phyloP scores from a whole-genome alignment of 805 yeast species.

The Danielia oregonensis region DNA sequence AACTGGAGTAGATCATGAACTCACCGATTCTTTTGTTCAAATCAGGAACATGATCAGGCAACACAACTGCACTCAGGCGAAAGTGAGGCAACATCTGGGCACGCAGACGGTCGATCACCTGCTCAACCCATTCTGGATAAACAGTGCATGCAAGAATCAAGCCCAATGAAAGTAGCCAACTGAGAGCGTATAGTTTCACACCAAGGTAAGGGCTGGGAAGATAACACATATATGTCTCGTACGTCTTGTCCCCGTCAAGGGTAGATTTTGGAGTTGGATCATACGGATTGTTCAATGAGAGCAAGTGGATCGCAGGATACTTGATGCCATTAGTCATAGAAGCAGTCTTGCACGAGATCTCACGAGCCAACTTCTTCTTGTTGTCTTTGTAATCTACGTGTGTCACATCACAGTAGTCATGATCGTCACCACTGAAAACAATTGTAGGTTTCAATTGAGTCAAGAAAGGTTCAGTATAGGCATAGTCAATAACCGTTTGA shows the following conservation, averaged over 20 bases:
- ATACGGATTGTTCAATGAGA: slow-evolving; percentile 57
- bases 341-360: slow-evolving; percentile 82
- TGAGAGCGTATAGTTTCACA: slow-evolving; percentile 13
- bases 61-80: neutral
- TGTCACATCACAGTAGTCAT: slow-evolving; percentile 81
- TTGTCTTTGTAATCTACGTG: slow-evolving; percentile 41
- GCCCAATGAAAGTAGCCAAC: slow-evolving; percentile 8
- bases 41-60: neutral
- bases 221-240: slow-evolving; percentile 49
- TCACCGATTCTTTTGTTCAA: neutral
- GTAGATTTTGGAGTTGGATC: slow-evolving; percentile 9
- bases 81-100: slow-evolving; percentile 1
- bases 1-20: neutral
- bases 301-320: slow-evolving; percentile 80
- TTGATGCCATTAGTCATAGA: slow-evolving; percentile 92
- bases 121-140: neutral
- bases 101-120: neutral
- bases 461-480: slow-evolving; percentile 57
- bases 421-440: slow-evolving; percentile 92
- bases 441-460: slow-evolving; percentile 58
- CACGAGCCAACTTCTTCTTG: slow-evolving; percentile 45
- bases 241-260: slow-evolving; percentile 14
- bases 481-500: slow-evolving; percentile 78
- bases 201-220: slow-evolving; percentile 50
- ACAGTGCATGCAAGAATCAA: slow-evolving; percentile 8